A percentile compares a stretch with the other conserved stretches of the same genome.
Conservation (phyloP, 441 rosid species). For the Corymbia calophylla region DNA sequence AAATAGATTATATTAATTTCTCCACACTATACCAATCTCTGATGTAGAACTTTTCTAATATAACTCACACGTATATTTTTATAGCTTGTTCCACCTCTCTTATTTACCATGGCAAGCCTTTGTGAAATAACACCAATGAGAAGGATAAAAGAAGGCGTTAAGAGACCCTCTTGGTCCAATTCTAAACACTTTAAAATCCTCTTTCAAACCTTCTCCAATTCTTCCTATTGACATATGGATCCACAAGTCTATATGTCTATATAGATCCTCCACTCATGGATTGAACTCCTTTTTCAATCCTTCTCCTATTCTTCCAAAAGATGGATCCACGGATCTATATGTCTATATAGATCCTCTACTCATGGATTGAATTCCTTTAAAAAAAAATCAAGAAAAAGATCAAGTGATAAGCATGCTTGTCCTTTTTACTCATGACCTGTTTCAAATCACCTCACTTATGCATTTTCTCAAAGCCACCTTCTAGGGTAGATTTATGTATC, state of each 20-base stretch:
- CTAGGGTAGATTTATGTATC: background rate
- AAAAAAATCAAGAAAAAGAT: background rate
- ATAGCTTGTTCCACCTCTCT: background rate
- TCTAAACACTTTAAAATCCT: background rate
- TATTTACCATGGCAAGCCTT: background rate
- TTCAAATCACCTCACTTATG: background rate
- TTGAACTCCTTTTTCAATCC: background rate
- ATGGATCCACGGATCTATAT: background rate
- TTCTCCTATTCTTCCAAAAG: background rate
- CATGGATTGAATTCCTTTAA: background rate
- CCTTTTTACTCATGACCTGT: background rate
- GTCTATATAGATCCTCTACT: background rate
- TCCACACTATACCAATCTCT: rapidly evolving
- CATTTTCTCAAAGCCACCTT: background rate
- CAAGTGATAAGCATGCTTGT: background rate
- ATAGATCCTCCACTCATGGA: background rate
- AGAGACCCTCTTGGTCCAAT: background rate
- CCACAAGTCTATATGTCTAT: background rate
- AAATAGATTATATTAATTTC: background rate
- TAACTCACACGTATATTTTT: background rate
- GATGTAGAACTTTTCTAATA: background rate
- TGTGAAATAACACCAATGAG: background rate
- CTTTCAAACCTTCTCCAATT: background rate
- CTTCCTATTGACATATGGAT: background rate
- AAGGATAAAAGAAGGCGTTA: background rate